Percentiles rank a stretch among this genome's conserved stretches.
Evolutionary conservation across 176 grass and related monocot genomes (phyloP).

Genomic region (Lolium perenne): DNA sequence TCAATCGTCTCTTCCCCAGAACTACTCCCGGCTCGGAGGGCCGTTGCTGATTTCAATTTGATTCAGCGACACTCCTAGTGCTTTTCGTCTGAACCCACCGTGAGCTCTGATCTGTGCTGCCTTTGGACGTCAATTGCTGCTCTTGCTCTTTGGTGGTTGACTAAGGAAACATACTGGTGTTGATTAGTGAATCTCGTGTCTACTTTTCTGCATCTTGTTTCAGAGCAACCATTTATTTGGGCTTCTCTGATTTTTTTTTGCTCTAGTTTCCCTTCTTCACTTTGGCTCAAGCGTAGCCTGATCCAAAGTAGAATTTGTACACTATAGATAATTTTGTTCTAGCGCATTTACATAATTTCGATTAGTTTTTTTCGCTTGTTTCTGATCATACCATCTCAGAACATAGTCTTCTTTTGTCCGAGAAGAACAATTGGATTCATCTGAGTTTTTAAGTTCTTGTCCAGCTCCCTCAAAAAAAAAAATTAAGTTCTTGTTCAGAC

Average conservation of each 20-base stretch:
- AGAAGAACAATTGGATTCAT: background rate
- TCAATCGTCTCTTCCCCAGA: background rate
- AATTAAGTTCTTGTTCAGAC: background rate
- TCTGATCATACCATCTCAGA: background rate
- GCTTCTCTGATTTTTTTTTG: background rate
- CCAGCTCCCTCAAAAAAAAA: background rate
- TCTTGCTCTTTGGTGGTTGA: background rate
- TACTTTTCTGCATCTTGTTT: background rate
- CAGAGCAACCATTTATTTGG: background rate
- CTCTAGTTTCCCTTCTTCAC: conserved; percentile 2
- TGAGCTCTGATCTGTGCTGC: background rate
- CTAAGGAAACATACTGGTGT: background rate
- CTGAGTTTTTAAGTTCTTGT: background rate
- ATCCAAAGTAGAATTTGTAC: background rate
- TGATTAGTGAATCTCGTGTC: background rate
- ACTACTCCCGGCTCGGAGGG: background rate
- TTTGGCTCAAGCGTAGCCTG: background rate
- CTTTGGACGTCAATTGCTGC: background rate
- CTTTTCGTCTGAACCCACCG: background rate
- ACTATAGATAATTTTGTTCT: background rate
- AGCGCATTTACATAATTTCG: background rate
- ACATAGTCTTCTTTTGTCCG: background rate
- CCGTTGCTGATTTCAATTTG: background rate
- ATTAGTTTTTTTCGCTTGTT: background rate
- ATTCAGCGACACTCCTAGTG: background rate